A percentile compares a stretch with the other conserved stretches of the same genome.
Conservation (phyloP, 2,329 filamentous ascomycete species). For the Coniosporium tulheliwenetii region DNA sequence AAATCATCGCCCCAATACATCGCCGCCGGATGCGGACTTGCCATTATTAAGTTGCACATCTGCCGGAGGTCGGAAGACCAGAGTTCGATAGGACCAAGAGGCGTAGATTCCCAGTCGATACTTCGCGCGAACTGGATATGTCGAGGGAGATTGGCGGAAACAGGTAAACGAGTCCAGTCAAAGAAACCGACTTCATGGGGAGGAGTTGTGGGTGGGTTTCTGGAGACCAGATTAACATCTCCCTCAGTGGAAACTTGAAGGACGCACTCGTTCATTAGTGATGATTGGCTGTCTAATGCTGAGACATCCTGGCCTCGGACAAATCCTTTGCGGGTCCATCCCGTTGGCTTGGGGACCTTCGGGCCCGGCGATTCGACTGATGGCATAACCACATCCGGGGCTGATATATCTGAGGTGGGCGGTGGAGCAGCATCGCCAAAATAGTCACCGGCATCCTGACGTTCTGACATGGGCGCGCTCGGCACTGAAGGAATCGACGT, state of each 20-base stretch:
- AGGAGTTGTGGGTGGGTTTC: conserved; percentile 10
- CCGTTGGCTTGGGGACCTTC: not conserved
- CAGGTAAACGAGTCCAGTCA: conserved; percentile 64
- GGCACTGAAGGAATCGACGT: not conserved
- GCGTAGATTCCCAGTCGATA: conserved; percentile 57
- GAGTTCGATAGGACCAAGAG: conserved; percentile 57
- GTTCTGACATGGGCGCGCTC: not conserved
- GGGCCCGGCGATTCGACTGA: conserved; percentile 4
- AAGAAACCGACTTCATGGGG: conserved; percentile 39
- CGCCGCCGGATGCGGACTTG: conserved; percentile 47
- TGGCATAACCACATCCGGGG: conserved; percentile 1
- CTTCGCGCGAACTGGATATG: conserved; percentile 61
- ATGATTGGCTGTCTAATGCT: conserved; percentile 10
- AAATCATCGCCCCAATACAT: conserved; percentile 67
- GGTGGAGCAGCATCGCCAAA: conserved; percentile 19
- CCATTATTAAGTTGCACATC: conserved; percentile 75
- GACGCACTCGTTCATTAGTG: conserved; percentile 23
- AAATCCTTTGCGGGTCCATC: conserved; percentile 1
- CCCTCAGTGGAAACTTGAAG: conserved; percentile 22
- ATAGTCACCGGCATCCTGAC: conserved; percentile 22
- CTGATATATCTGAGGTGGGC: not conserved
- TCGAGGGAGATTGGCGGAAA: conserved; percentile 45
- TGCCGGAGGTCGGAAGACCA: conserved; percentile 59
- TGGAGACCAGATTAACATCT: conserved; percentile 14
- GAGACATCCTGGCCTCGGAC: conserved; percentile 6